Conservation (phyloP, 2,329 filamentous ascomycete genomes). For the Canariomyces notabilis region DNA sequence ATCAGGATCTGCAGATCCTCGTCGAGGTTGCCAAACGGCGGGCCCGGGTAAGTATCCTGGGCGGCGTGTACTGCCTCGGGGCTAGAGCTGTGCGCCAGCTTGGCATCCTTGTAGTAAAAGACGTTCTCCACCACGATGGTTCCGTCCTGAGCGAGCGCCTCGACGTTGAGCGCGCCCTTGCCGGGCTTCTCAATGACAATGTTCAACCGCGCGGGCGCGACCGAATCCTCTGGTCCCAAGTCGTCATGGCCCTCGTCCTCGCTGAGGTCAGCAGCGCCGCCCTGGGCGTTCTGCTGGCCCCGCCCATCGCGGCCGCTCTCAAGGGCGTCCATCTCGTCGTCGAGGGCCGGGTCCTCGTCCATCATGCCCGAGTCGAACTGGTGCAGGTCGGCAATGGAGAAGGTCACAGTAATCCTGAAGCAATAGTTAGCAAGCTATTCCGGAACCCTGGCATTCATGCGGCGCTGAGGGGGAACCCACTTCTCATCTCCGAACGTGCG, state of each 20-base stretch:
- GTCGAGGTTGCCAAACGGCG: slow-evolving; percentile 89
- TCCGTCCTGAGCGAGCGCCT: slow-evolving; percentile 81
- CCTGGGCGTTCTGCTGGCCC: slow-evolving; percentile 48
- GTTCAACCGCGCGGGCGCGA: slow-evolving; percentile 76
- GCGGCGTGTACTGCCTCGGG: slow-evolving; percentile 74
- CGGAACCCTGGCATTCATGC: background rate
- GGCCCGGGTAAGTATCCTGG: slow-evolving; percentile 79
- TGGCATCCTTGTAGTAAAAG: slow-evolving; percentile 75
- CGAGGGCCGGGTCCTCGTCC: slow-evolving; percentile 50
- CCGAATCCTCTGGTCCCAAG: slow-evolving; percentile 43
- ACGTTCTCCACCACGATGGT: slow-evolving; percentile 85
- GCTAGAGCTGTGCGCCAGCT: slow-evolving; percentile 68
- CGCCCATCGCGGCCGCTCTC: slow-evolving; percentile 46
- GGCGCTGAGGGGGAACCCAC: slow-evolving; percentile 45
- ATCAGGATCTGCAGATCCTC: slow-evolving; percentile 90
- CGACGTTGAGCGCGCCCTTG: slow-evolving; percentile 81
- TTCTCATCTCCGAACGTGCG: slow-evolving; percentile 83
- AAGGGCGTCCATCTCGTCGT: slow-evolving; percentile 44
- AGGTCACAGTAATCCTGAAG: slow-evolving; percentile 59
- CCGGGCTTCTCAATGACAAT: slow-evolving; percentile 83
- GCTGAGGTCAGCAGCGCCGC: slow-evolving; percentile 49
- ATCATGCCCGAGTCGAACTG: slow-evolving; percentile 56
- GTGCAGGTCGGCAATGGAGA: slow-evolving; percentile 80
- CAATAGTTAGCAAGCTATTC: slow-evolving; percentile 16
- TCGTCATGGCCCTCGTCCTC: slow-evolving; percentile 46